Conservation (phyloP, 768 basidiomycete species). For the Leccinum boreale region DNA sequence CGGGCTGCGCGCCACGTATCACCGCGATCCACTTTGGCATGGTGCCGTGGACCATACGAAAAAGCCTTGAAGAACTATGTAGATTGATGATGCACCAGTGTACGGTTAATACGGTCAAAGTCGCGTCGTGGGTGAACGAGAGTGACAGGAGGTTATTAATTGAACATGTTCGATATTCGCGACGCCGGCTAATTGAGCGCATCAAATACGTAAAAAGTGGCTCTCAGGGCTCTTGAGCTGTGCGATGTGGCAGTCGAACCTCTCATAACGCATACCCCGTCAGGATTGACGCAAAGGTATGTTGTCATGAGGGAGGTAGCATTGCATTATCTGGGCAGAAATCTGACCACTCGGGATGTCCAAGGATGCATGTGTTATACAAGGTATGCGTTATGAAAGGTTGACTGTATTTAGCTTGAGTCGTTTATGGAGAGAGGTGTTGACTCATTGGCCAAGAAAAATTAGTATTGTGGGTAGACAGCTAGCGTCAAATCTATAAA, state of each 20-base stretch:
- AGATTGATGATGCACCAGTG: neutral
- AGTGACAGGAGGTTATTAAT: conserved; percentile 24
- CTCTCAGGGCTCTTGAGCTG: neutral
- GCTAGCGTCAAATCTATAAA: conserved; percentile 7
- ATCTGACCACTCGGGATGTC: neutral
- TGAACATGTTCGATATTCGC: conserved; percentile 21
- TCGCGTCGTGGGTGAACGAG: neutral
- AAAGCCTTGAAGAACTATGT: neutral
- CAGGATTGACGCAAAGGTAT: neutral
- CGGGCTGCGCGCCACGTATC: conserved; percentile 23
- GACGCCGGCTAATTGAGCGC: conserved; percentile 2
- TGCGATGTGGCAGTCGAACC: neutral
- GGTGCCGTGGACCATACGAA: conserved; percentile 12
- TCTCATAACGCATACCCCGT: neutral
- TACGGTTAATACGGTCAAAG: neutral
- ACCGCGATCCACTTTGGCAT: conserved; percentile 29
- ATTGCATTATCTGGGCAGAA: neutral
- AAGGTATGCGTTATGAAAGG: neutral
- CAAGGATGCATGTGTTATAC: neutral
- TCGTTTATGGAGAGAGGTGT: neutral
- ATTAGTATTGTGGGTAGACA: conserved; percentile 9
- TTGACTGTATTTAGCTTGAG: no score
- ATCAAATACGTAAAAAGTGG: conserved; percentile 14
- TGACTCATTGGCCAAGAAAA: neutral
- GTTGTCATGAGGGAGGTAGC: neutral